These are phyloP conservation scores for Pythium rhizo-oryzae DNA, from an alignment of 352 stramenopile species.

Conservation along the genomic window DNA sequence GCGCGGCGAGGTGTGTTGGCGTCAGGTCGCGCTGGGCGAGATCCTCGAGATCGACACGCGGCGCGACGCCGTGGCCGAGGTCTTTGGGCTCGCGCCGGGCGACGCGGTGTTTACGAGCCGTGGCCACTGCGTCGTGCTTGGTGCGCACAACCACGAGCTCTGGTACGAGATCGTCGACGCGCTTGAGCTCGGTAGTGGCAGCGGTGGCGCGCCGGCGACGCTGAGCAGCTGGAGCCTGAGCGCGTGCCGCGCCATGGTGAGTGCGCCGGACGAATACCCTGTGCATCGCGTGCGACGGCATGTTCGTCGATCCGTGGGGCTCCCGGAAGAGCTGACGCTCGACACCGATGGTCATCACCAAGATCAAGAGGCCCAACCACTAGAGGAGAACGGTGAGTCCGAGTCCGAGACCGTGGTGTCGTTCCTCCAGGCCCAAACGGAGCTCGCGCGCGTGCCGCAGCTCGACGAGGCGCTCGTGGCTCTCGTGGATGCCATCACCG, in stretches of 20 bases:
- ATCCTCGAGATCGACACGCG: constrained; percentile 36
- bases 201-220: not conserved
- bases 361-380: no score
- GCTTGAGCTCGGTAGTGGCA: not conserved
- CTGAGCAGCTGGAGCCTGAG: constrained; percentile 44
- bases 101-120: constrained; percentile 66
- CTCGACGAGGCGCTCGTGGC: constrained; percentile 17
- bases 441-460: not conserved
- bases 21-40: constrained; percentile 18
- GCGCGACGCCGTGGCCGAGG: constrained; percentile 20
- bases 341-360: no score
- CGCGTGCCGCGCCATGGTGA: constrained; percentile 21
- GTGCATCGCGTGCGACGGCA: constrained; percentile 12
- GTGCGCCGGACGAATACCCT: constrained; percentile 23
- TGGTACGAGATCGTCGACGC: constrained; percentile 55
- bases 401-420: no score
- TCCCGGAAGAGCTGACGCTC: no score
- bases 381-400: no score
- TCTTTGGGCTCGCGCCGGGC: constrained; percentile 46
- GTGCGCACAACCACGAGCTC: constrained; percentile 60
- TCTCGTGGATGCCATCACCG: constrained; percentile 21
- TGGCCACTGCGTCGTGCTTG: constrained; percentile 62
- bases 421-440: no score
- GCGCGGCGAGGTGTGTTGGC: constrained; percentile 11
- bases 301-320: no score